Evolutionary conservation across 192 early-diverging fungal species (phyloP).

Genomic region (Chytriomyces sp.): DNA sequence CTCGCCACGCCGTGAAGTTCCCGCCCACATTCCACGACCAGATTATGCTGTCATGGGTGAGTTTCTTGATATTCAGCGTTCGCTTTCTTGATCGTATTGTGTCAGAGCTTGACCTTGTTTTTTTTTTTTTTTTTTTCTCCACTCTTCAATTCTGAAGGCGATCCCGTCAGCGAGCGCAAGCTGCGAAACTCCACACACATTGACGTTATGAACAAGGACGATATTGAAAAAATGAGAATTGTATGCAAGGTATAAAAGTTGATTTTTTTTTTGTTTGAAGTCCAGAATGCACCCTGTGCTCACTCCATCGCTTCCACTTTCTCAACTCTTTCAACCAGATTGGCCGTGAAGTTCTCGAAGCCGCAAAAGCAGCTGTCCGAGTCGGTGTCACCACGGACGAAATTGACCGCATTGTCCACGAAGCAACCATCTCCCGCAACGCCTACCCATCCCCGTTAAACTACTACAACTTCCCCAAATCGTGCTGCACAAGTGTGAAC

Average conservation of each 20-base stretch:
- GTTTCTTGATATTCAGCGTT: too few relatives aligned
- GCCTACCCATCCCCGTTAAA: slow-evolving; percentile 96
- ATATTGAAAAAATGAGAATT: slow-evolving; percentile 79
- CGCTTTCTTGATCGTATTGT: too few relatives aligned
- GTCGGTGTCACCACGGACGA: slow-evolving; percentile 93
- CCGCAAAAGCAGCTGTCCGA: slow-evolving; percentile 75
- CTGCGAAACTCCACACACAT: slow-evolving; percentile 71
- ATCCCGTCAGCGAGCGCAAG: slow-evolving; percentile 76
- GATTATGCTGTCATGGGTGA: slow-evolving; percentile 49
- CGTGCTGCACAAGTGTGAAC: slow-evolving; percentile 88
- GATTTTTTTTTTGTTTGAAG: too few relatives aligned
- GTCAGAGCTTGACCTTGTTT: too few relatives aligned
- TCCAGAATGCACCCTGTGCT: too few relatives aligned
- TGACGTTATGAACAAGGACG: slow-evolving; percentile 67
- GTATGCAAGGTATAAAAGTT: slow-evolving; percentile 85
- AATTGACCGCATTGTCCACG: slow-evolving; percentile 94
- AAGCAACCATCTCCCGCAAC: slow-evolving; percentile 84
- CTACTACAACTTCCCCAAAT: slow-evolving; percentile 96
- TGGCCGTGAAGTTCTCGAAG: slow-evolving; percentile 89
- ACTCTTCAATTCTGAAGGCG: too few relatives aligned
- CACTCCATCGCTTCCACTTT: too few relatives aligned
- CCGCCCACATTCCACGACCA: slow-evolving; percentile 44
- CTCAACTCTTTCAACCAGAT: slow-evolving; percentile 60
- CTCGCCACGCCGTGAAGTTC: slow-evolving; percentile 47
- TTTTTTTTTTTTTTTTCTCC: too few relatives aligned